Evolutionary conservation across 441 rosid genomes (phyloP).

Genomic region (Raphanus hybrid): DNA sequence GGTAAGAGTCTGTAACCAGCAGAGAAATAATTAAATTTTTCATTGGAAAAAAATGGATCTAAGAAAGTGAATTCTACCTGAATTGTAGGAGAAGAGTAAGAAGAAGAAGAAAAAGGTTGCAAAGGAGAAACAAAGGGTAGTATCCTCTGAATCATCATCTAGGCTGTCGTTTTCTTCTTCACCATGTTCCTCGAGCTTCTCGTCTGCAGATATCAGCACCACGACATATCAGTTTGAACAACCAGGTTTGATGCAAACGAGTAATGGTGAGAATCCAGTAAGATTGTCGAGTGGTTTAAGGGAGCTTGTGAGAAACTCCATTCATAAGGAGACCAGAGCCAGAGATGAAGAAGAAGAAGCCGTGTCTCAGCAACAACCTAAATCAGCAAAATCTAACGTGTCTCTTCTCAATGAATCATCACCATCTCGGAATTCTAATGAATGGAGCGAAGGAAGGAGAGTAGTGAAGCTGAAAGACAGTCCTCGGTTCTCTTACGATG

Average conservation of each 20-base stretch:
- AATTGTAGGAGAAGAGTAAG: conserved; percentile 66
- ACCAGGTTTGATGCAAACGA: too few relatives aligned
- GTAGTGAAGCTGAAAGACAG: conserved; percentile 53
- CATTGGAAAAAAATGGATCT: background rate
- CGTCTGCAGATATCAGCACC: too few relatives aligned
- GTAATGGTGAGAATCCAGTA: too few relatives aligned
- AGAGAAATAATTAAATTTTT: background rate
- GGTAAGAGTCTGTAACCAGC: conserved; percentile 49
- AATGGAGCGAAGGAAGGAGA: background rate
- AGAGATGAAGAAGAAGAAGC: background rate
- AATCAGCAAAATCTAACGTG: conserved; percentile 48
- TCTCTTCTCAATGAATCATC: conserved; percentile 54
- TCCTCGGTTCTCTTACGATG: conserved; percentile 89
- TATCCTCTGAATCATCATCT: conserved; percentile 71
- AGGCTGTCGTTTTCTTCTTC: conserved; percentile 60
- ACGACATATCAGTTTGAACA: too few relatives aligned
- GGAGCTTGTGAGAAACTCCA: too few relatives aligned
- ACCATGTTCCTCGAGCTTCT: too few relatives aligned
- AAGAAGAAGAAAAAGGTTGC: conserved; percentile 45
- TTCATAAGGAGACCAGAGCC: too few relatives aligned
- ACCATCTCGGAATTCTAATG: conserved; percentile 45
- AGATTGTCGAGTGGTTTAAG: conserved; percentile 21
- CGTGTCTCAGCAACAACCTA: conserved; percentile 61
- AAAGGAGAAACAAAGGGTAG: conserved; percentile 61
- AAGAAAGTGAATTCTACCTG: conserved; percentile 24